A percentile compares a stretch with the other conserved stretches of the same genome.
Evolutionary conservation across 768 basidiomycete genomes (phyloP).

Genomic region (Myochromella boudieri): DNA sequence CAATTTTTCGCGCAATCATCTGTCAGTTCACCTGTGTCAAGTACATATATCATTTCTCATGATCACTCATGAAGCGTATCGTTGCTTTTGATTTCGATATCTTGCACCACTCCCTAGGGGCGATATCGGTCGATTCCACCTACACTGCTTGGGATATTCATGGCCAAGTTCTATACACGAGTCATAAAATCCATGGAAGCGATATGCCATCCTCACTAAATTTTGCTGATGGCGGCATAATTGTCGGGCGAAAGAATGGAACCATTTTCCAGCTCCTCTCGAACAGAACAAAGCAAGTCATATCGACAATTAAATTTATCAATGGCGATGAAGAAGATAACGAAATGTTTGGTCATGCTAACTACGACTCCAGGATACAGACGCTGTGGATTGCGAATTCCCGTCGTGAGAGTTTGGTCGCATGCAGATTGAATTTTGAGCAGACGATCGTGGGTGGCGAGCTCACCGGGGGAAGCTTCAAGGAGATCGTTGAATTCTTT

Average conservation of each 20-base stretch:
- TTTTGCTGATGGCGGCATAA: constrained; percentile 83
- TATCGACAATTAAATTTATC: constrained; percentile 80
- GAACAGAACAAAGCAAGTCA: constrained; percentile 66
- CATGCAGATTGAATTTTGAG: constrained; percentile 73
- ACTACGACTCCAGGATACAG: constrained; percentile 82
- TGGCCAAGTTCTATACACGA: constrained; percentile 73
- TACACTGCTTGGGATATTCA: constrained; percentile 81
- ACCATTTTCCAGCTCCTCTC: constrained; percentile 83
- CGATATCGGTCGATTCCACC: constrained; percentile 80
- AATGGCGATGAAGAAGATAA: constrained; percentile 68
- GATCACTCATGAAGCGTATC: constrained; percentile 52
- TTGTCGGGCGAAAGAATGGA: constrained; percentile 81
- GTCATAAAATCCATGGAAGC: constrained; percentile 75
- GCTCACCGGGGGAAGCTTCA: constrained; percentile 62
- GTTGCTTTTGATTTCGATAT: constrained; percentile 87
- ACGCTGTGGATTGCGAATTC: constrained; percentile 88
- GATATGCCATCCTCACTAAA: constrained; percentile 81
- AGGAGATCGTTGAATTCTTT: constrained; percentile 80
- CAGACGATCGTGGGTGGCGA: constrained; percentile 58
- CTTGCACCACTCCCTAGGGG: constrained; percentile 71
- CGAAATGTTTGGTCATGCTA: constrained; percentile 88
- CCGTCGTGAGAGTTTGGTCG: constrained; percentile 81
- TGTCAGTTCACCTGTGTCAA: constrained; percentile 50
- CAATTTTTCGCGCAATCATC: constrained; percentile 69
- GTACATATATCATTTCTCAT: no score